Conservation (phyloP, 169 alveolate species). For the Cryptosporidium felis region DNA sequence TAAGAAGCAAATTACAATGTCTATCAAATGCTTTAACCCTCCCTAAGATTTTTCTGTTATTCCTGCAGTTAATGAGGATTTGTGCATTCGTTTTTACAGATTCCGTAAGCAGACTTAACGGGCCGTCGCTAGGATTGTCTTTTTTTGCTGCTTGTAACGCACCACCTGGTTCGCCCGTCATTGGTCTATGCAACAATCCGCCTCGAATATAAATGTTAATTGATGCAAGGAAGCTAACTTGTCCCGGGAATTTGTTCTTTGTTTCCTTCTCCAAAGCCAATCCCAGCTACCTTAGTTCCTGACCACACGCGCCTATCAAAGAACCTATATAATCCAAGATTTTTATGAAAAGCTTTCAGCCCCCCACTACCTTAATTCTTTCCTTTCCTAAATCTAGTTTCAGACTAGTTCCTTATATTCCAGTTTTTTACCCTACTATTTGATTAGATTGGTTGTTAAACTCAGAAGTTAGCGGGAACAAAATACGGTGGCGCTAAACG, state of each 20-base stretch:
- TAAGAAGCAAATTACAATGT: conserved; percentile 96
- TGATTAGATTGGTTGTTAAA: background rate
- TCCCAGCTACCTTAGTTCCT: too few relatives aligned
- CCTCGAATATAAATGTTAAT: too few relatives aligned
- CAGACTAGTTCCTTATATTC: too few relatives aligned
- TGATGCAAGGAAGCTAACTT: too few relatives aligned
- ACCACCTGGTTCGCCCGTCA: conserved; percentile 21
- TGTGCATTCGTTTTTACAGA: conserved; percentile 95
- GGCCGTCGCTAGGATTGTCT: conserved; percentile 94
- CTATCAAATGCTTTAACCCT: conserved; percentile 97
- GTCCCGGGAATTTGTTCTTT: too few relatives aligned
- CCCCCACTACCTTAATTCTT: too few relatives aligned
- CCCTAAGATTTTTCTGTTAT: conserved; percentile 96
- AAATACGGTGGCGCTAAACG: background rate
- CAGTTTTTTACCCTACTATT: background rate
- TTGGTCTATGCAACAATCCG: background rate
- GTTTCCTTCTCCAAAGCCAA: too few relatives aligned
- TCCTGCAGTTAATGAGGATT: conserved; percentile 94
- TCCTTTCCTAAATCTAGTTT: too few relatives aligned
- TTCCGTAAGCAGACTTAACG: conserved; percentile 92
- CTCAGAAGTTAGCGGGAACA: background rate
- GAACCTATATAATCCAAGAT: too few relatives aligned
- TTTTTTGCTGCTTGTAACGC: conserved; percentile 76
- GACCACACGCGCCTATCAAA: too few relatives aligned
- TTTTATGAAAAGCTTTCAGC: too few relatives aligned